These are phyloP conservation scores for Podila clonocystis DNA, from an alignment of 192 early-diverging fungal species.

Conservation along the genomic window DNA sequence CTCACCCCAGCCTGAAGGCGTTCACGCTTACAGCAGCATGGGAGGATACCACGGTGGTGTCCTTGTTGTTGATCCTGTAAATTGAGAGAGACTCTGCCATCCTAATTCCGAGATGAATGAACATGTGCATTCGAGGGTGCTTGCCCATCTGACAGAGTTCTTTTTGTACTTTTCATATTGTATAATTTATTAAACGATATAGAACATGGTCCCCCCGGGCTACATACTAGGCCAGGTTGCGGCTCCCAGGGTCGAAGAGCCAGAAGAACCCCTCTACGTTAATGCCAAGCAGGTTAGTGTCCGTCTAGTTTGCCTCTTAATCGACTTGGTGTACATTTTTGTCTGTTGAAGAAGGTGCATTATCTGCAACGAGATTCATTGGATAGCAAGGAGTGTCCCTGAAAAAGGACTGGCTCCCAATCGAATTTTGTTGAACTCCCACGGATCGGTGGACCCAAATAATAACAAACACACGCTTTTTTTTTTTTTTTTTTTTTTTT, in stretches of 20 bases:
- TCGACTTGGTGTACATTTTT: not conserved
- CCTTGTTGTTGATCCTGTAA: slow-evolving; percentile 52
- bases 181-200: not conserved
- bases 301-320: not conserved
- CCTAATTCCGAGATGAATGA: not conserved
- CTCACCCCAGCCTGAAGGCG: slow-evolving; percentile 16
- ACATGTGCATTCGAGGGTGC: not conserved
- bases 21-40: slow-evolving; percentile 34
- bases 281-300: slow-evolving; percentile 48
- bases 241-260: slow-evolving; percentile 25
- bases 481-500: too few relatives aligned
- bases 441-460: too few relatives aligned
- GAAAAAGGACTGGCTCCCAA: too few relatives aligned
- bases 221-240: slow-evolving; percentile 43
- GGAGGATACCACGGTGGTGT: slow-evolving; percentile 28
- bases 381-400: too few relatives aligned
- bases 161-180: too few relatives aligned
- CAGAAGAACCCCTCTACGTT: slow-evolving; percentile 47
- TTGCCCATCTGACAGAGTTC: not conserved
- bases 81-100: not conserved
- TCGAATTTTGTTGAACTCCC: too few relatives aligned
- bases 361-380: too few relatives aligned
- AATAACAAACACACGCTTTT: too few relatives aligned
- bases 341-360: not conserved
- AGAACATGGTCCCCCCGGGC: slow-evolving; percentile 44